Base-by-base conservation (phyloP, 306 rosid genomes). In the Quercus robur region DNA sequence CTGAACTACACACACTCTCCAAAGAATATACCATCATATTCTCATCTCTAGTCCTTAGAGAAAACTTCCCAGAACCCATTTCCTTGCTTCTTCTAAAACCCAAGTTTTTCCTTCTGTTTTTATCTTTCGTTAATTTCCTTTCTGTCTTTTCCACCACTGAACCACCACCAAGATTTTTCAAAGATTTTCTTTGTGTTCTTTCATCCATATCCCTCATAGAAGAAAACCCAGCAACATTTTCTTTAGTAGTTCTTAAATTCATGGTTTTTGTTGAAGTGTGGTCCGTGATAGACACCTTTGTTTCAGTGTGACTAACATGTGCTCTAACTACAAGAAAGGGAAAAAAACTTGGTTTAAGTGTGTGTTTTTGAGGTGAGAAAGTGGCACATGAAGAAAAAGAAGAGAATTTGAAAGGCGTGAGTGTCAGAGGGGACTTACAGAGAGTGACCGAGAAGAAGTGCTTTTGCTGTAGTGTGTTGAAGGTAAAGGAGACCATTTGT, bases 401-500 rank as follows among this genome's bases (percentile, higher is more conserved):
- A 19, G 41, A 76, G 57, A 23, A 77, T 25, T 78, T 73, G 33
- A 72, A 70, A 56, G 62, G 21, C 30, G 41, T 64, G 72, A 81
- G 70, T 19, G 85, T 44, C 23, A 84, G 71, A 19, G 81, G 81
- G 76, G 21, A 88, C 93, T 86, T 82, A 81, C 88, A 82, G 81
- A 77, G 44, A 80, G 82, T 4, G 56, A 63, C 14, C 46, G 86
- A 77, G 85, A 64, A 75, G 75, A 66, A 58, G 69, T 71, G 88
- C 31, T 75, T 80, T n/a, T 82, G 88, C 49, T 77, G 92, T 30
- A 84, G 82, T 69, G 90, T 56, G 78, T 78, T 85, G 82, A 79
- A 82, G 86, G 83, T 59, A 21, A 79, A 83, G 82, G 77, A 84
- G 66, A 89, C 90, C 93, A 90, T 85, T 52, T 85, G 91, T 86